Percentiles rank a stretch among this genome's conserved stretches.
Conservation (phyloP, 768 basidiomycete genomes). For the Fomitopsis pulvina region DNA sequence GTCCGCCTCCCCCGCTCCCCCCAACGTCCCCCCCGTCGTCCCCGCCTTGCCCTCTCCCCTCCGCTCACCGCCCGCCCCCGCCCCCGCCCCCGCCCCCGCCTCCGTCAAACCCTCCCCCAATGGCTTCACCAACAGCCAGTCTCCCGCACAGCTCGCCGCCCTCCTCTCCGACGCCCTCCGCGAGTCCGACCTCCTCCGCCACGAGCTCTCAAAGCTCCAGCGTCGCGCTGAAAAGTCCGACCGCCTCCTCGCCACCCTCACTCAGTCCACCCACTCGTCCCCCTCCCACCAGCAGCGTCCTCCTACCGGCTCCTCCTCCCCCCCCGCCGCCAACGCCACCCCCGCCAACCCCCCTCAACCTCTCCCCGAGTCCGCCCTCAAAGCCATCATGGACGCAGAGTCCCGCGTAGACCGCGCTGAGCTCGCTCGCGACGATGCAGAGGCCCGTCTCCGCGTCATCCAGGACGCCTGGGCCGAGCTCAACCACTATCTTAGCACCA, state of each 20-base stretch:
- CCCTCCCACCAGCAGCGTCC: constrained; percentile 13
- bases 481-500: constrained; percentile 36
- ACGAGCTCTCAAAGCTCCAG: constrained; percentile 34
- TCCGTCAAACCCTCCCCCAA: constrained; percentile 6
- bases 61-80: constrained; percentile 2
- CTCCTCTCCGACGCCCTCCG: constrained; percentile 49
- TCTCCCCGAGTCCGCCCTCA: constrained; percentile 27
- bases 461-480: constrained; percentile 46
- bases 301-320: constrained; percentile 5
- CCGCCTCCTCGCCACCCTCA: constrained; percentile 29
- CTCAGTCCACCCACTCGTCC: constrained; percentile 18
- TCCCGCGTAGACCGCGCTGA: constrained; percentile 45
- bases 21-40: constrained; percentile 6
- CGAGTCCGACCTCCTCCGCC: constrained; percentile 44
- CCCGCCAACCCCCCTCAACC: constrained; percentile 10
- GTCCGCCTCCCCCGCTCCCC: constrained; percentile 5
- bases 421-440: constrained; percentile 47
- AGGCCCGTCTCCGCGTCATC: constrained; percentile 34
- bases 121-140: constrained; percentile 16
- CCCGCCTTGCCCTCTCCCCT: constrained; percentile 8
- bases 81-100: not conserved
- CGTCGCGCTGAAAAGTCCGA: constrained; percentile 53
- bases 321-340: constrained; percentile 13
- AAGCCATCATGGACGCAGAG: constrained; percentile 37
- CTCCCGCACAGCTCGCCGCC: constrained; percentile 48